phyloP scores from a whole-genome alignment of 257 asterid genomes.

The Capsicum rhomboideum region DNA sequence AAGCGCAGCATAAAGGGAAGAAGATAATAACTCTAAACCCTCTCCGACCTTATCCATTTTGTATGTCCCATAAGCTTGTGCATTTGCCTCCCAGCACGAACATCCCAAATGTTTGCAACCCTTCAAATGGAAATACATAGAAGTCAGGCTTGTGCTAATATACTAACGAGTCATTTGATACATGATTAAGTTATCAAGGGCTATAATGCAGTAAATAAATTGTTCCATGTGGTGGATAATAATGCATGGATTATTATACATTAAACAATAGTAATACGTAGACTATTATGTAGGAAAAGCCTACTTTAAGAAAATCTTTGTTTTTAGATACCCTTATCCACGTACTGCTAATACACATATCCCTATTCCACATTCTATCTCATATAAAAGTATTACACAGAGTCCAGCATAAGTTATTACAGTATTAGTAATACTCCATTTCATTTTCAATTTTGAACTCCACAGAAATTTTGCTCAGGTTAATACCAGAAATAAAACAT shows the following conservation, averaged over 20 bases:
- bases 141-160: conserved; percentile 11
- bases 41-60: conserved; percentile 77
- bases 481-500: neutral
- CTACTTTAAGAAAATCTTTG: neutral
- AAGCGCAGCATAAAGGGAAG: conserved; percentile 6
- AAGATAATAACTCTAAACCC: conserved; percentile 1
- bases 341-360: neutral
- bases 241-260: neutral
- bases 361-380: neutral
- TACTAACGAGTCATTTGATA: neutral
- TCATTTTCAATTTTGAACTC: neutral
- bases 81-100: conserved; percentile 87
- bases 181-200: neutral
- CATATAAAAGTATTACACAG: neutral
- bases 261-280: neutral
- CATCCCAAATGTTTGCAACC: conserved; percentile 85
- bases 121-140: conserved; percentile 27
- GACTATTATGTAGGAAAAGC: neutral
- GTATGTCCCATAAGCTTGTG: conserved; percentile 92
- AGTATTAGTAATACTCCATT: neutral
- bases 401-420: neutral
- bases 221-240: neutral
- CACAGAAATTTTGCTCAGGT: neutral
- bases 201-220: neutral
- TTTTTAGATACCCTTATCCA: neutral